Evolutionary conservation across 441 rosid species (phyloP).

Genomic region (Pelargonium citronellum): DNA sequence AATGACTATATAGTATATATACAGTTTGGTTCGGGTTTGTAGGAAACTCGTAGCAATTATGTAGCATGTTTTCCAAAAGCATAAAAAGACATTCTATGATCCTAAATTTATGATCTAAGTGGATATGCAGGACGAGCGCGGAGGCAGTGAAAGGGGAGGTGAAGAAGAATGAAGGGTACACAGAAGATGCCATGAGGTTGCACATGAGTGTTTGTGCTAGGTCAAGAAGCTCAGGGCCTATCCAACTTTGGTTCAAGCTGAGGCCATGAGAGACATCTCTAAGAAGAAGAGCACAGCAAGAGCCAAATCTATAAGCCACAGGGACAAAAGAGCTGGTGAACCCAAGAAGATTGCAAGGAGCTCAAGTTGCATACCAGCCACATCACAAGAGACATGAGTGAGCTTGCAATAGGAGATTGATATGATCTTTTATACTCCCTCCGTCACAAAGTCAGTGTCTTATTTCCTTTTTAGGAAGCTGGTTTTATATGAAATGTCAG

Average conservation of each 20-base stretch:
- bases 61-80: no score
- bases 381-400: slow-evolving; percentile 47
- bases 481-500: no score
- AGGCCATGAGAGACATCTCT: slow-evolving; percentile 86
- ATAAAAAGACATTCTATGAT: no score
- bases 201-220: slow-evolving; percentile 74
- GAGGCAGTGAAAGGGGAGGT: slow-evolving; percentile 91
- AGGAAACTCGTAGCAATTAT: no score
- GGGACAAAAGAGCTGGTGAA: slow-evolving; percentile 28
- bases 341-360: slow-evolving; percentile 57
- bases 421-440: no score
- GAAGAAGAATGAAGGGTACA: slow-evolving; percentile 51
- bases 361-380: slow-evolving; percentile 84
- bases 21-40: no score
- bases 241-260: slow-evolving; percentile 75
- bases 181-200: slow-evolving; percentile 56
- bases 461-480: no score
- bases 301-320: slow-evolving; percentile 46
- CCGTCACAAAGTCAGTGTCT: no score
- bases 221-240: slow-evolving; percentile 71
- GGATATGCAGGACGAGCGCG: slow-evolving; percentile 83
- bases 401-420: slow-evolving; percentile 29
- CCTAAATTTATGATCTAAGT: no score
- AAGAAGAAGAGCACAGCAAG: slow-evolving; percentile 44
- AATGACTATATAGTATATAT: no score